A percentile compares a stretch with the other conserved stretches of the same genome.
Conservation (phyloP, 2,329 filamentous ascomycete species). For the Paradendryphiella salina region DNA sequence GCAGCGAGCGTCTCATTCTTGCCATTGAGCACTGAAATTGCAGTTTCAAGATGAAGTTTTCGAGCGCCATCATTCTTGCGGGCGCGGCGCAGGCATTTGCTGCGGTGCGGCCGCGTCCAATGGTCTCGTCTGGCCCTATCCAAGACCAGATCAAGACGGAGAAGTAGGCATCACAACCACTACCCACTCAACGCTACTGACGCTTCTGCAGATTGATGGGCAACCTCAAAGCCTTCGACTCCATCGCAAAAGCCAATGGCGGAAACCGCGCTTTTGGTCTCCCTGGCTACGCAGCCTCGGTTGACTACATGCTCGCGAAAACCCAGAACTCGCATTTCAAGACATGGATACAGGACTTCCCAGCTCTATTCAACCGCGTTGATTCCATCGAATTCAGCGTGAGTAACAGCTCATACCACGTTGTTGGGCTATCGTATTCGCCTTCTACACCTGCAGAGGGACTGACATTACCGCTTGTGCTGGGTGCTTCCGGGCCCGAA, state of each 20-base stretch:
- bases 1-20: too few species aligned
- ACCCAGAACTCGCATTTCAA: constrained; percentile 47
- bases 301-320: constrained; percentile 60
- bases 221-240: constrained; percentile 59
- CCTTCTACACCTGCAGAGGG: constrained; percentile 54
- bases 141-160: constrained; percentile 48
- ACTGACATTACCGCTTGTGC: constrained; percentile 48
- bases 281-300: constrained; percentile 62
- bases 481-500: constrained; percentile 47
- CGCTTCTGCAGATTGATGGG: constrained; percentile 52
- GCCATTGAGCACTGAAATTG: neutral
- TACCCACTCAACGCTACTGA: neutral
- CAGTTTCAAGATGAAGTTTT: constrained; percentile 33
- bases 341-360: constrained; percentile 57
- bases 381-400: constrained; percentile 49
- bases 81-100: constrained; percentile 33
- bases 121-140: constrained; percentile 47
- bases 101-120: constrained; percentile 24
- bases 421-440: constrained; percentile 53
- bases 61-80: constrained; percentile 28
- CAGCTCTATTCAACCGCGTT: constrained; percentile 51
- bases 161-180: constrained; percentile 27
- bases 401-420: constrained; percentile 44
- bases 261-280: constrained; percentile 64
- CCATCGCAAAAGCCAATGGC: constrained; percentile 59